Conservation (phyloP, 2,329 filamentous ascomycete species). For the Colletotrichum higginsianum region DNA sequence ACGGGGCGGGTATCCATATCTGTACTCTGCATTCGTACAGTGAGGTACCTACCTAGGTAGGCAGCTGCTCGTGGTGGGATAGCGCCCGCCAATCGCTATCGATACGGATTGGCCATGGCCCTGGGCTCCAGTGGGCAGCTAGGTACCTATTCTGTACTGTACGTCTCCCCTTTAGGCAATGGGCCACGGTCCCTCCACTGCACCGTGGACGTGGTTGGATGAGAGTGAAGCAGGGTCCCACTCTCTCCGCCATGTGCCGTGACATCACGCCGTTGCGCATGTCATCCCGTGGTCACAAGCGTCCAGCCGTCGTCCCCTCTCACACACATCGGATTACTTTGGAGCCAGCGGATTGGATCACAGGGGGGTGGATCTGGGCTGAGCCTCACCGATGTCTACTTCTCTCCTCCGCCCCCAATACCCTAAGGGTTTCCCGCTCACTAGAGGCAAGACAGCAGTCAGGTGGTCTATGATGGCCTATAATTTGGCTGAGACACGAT, state of each 20-base stretch:
- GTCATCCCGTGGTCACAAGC: slow-evolving; percentile 26
- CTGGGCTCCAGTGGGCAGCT: slow-evolving; percentile 1
- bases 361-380: neutral
- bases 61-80: neutral
- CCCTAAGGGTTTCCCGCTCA: neutral
- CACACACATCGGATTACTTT: slow-evolving; percentile 13
- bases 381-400: slow-evolving; percentile 10
- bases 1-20: slow-evolving; percentile 3
- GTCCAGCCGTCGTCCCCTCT: neutral
- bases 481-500: slow-evolving; percentile 4
- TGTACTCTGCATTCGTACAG: neutral
- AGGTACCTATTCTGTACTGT: no score
- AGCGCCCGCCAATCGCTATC: neutral
- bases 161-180: slow-evolving; percentile 17
- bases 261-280: slow-evolving; percentile 11
- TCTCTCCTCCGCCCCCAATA: neutral
- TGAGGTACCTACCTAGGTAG: neutral
- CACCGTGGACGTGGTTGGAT: neutral
- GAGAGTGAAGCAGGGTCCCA: neutral
- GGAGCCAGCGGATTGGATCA: slow-evolving; percentile 8
- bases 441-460: neutral
- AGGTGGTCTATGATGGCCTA: neutral
- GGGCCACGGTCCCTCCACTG: slow-evolving; percentile 31
- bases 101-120: neutral
- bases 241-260: slow-evolving; percentile 3